Conservation (phyloP, 768 basidiomycete genomes). For the Pseudohyphozyma bogoriensis region DNA sequence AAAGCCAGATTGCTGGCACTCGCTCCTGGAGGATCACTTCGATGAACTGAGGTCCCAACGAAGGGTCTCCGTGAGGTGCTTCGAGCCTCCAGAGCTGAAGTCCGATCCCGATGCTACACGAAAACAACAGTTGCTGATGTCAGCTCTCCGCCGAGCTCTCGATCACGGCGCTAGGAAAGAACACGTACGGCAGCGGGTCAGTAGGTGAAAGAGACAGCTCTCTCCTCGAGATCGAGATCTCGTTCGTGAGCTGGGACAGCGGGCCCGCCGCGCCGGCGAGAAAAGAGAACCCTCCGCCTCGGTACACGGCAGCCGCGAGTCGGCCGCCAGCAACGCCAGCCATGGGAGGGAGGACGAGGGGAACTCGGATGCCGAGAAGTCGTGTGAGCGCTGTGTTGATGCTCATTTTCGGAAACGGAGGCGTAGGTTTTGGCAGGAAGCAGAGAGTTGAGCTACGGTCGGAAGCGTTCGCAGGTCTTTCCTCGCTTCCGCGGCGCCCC, state of each 20-base stretch:
- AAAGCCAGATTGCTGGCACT: background rate
- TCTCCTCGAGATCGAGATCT: constrained; percentile 4
- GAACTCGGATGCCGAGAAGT: constrained; percentile 32
- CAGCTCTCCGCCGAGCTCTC: too few relatives aligned
- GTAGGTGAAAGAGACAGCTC: background rate
- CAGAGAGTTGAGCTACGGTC: background rate
- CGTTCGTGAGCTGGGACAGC: background rate
- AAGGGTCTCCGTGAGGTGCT: background rate
- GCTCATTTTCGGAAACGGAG: background rate
- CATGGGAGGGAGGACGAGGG: constrained; percentile 61
- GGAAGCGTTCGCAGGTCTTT: too few relatives aligned
- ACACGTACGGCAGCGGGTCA: constrained; percentile 5
- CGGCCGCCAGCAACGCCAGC: constrained; percentile 56
- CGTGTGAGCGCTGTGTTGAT: background rate
- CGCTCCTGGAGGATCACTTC: background rate
- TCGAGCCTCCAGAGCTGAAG: constrained; percentile 66
- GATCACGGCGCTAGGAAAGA: background rate
- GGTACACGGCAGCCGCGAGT: constrained; percentile 53
- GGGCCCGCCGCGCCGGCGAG: constrained; percentile 36
- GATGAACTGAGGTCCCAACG: background rate
- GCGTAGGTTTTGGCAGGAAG: too few relatives aligned
- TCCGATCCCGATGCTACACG: constrained; percentile 54
- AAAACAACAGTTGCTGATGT: rapidly evolving
- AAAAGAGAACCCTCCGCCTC: constrained; percentile 68
- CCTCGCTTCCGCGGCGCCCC: too few relatives aligned